A percentile compares a stretch with the other conserved stretches of the same genome.
These are phyloP conservation scores for Kodamaea anthophila DNA, from an alignment of 1,139 yeast species.

Conservation along the genomic window DNA sequence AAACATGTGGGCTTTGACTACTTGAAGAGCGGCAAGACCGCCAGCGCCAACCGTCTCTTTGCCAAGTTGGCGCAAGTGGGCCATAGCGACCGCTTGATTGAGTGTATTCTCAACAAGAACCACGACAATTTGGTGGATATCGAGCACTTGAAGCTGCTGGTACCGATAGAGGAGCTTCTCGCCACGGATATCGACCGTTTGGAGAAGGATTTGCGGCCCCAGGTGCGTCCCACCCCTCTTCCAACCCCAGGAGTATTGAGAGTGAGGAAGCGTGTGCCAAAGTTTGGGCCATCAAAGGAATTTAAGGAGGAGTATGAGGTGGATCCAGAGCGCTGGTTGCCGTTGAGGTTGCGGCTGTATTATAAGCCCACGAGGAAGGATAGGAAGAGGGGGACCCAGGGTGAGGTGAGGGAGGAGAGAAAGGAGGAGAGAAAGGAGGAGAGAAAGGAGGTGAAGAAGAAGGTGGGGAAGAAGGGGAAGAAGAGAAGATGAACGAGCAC, in stretches of 20 bases:
- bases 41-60: slow-evolving; percentile 28
- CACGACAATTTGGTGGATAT: slow-evolving; percentile 25
- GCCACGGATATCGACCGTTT: slow-evolving; percentile 16
- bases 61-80: slow-evolving; percentile 16
- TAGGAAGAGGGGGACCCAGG: slow-evolving; percentile 58
- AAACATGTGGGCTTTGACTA: slow-evolving; percentile 46
- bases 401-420: slow-evolving; percentile 47
- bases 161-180: slow-evolving; percentile 25
- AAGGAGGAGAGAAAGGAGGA: slow-evolving; percentile 31
- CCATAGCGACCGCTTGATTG: slow-evolving; percentile 25
- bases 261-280: slow-evolving; percentile 15
- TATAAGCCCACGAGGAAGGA: slow-evolving; percentile 71
- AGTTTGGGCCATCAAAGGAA: slow-evolving; percentile 34
- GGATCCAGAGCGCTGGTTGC: slow-evolving; percentile 80
- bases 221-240: slow-evolving; percentile 7
- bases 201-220: slow-evolving; percentile 5
- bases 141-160: slow-evolving; percentile 25
- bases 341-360: slow-evolving; percentile 75
- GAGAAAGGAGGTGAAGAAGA: slow-evolving; percentile 42
- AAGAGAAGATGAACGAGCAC: slow-evolving; percentile 15
- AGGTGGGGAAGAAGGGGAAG: slow-evolving; percentile 48
- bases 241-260: too few species aligned
- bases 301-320: slow-evolving; percentile 25
- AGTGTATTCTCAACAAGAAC: slow-evolving; percentile 21
- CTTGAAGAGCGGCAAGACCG: slow-evolving; percentile 25